phyloP scores from a whole-genome alignment of 192 early-diverging fungal genomes.

The Pecoramyces ruminantium region DNA sequence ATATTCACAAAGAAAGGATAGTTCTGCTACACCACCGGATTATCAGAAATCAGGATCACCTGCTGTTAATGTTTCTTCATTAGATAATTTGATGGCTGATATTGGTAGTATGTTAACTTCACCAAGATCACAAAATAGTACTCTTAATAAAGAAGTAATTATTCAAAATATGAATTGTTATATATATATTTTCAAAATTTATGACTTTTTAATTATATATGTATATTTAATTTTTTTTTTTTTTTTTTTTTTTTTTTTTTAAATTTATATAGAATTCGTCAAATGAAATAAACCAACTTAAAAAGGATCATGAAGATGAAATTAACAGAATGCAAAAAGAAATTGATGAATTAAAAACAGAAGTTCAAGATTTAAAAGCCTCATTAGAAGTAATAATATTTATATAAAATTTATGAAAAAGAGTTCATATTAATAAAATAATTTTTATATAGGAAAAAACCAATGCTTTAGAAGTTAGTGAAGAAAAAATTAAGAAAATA shows the following conservation, averaged over 20 bases:
- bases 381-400: slow-evolving; percentile 15
- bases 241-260: no score
- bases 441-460: slow-evolving; percentile 1
- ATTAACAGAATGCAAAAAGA: slow-evolving; percentile 39
- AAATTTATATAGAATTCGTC: neutral
- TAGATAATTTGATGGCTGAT: slow-evolving; percentile 64
- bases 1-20: neutral
- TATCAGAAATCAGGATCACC: neutral
- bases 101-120: slow-evolving; percentile 42
- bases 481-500: slow-evolving; percentile 3
- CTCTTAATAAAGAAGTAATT: slow-evolving; percentile 7
- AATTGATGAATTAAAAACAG: slow-evolving; percentile 47
- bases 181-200: no score
- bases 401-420: no score
- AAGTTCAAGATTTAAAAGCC: slow-evolving; percentile 16
- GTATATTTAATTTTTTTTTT: neutral
- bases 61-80: slow-evolving; percentile 28
- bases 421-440: no score
- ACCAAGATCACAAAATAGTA: slow-evolving; percentile 5
- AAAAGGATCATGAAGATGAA: slow-evolving; percentile 8
- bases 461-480: neutral
- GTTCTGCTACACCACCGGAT: neutral
- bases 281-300: neutral
- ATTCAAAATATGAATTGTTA: no score
- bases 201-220: neutral